Conservation (phyloP, 345 rosid genomes). For the Eucalyptus victrix region DNA sequence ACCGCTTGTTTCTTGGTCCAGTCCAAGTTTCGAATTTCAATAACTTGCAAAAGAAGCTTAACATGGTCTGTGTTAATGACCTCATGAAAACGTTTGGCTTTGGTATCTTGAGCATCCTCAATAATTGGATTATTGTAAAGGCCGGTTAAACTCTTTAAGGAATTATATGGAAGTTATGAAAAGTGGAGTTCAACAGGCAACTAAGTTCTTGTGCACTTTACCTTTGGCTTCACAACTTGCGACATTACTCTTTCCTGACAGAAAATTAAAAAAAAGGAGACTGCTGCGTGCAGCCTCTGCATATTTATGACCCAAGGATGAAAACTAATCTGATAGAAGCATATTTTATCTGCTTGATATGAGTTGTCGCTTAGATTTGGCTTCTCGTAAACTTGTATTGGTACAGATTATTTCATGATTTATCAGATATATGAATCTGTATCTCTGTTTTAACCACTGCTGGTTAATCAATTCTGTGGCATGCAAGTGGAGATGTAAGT, state of each 20-base stretch:
- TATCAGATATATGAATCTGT: not conserved
- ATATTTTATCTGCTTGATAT: not conserved
- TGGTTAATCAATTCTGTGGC: not conserved
- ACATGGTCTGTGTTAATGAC: not conserved
- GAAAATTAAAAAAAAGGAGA: not conserved
- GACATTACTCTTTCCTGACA: not conserved
- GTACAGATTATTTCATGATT: not conserved
- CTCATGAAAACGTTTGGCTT: not conserved
- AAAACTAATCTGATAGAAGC: not conserved
- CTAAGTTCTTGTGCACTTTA: not conserved
- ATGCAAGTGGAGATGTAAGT: not conserved
- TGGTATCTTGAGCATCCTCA: not conserved
- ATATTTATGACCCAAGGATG: not conserved
- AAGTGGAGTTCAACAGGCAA: not conserved
- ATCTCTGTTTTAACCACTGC: not conserved
- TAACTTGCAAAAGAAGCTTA: not conserved
- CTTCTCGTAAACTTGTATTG: not conserved
- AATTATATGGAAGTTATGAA: not conserved
- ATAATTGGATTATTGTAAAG: not conserved
- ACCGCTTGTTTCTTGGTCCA: not conserved
- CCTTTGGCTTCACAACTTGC: not conserved
- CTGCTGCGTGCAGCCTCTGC: not conserved
- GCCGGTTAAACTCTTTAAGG: not conserved
- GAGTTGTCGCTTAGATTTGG: not conserved
- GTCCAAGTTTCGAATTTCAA: not conserved